Conservation (phyloP, 2,329 filamentous ascomycete genomes). For the Metarhizium humberi region DNA sequence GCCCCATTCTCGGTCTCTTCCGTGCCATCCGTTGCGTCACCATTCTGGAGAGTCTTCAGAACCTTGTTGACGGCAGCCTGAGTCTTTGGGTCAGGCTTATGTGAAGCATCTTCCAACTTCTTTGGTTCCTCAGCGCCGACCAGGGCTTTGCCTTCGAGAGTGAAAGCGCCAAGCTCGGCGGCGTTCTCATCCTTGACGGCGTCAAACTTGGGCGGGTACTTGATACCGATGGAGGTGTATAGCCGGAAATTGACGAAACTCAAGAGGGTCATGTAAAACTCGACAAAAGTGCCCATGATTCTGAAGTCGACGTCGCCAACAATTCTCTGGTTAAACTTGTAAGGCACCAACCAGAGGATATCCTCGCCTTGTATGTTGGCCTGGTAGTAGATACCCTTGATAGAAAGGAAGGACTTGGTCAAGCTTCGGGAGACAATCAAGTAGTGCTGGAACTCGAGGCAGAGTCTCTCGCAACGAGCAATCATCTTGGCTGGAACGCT, state of each 20-base stretch:
- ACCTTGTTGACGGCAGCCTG: conserved; percentile 62
- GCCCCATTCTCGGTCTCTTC: conserved; percentile 27
- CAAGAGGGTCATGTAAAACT: conserved; percentile 95
- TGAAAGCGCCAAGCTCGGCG: conserved; percentile 85
- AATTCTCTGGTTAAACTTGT: conserved; percentile 93
- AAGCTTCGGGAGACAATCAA: conserved; percentile 85
- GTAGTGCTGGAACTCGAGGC: conserved; percentile 96
- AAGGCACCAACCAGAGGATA: conserved; percentile 92
- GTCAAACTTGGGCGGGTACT: conserved; percentile 95
- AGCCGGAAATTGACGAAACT: conserved; percentile 94
- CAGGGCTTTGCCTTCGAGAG: conserved; percentile 65
- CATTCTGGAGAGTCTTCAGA: conserved; percentile 55
- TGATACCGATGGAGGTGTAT: conserved; percentile 82
- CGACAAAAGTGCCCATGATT: conserved; percentile 98
- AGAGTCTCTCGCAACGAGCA: conserved; percentile 84
- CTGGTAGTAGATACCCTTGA: conserved; percentile 99
- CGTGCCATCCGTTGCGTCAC: conserved; percentile 29
- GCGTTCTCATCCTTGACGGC: conserved; percentile 76
- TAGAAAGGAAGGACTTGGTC: conserved; percentile 92
- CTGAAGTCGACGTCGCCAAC: conserved; percentile 94
- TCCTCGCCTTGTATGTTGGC: conserved; percentile 96
- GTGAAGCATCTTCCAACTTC: conserved; percentile 35
- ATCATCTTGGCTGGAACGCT: conserved; percentile 93
- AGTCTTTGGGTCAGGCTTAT: conserved; percentile 50
- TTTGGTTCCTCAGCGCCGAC: conserved; percentile 44